Base-by-base conservation (phyloP, 306 rosid species). In the Senna siamea region DNA sequence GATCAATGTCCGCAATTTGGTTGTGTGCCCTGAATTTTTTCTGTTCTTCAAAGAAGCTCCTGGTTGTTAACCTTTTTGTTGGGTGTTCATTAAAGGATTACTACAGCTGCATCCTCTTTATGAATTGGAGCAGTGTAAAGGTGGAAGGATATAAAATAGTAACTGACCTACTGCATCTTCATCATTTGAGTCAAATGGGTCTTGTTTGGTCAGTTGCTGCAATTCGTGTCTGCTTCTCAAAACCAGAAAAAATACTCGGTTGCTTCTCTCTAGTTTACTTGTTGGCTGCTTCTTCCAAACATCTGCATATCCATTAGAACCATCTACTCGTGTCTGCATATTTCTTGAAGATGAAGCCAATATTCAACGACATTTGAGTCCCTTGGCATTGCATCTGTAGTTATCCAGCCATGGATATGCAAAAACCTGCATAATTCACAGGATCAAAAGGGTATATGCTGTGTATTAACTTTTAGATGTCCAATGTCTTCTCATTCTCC, bases 31-130 rank as follows among this genome's bases (percentile, higher is more conserved):
- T 59, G 55, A 79, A 22, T 23, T 79, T 85, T 59, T 77, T 65
- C 74, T 78, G 78, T 77, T 80, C 85, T 76, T 63, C 88, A 46
- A 59, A 66, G 70, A 62, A 81, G 84, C 85, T 75, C 74, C 76
- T 61, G 81, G 76, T 80, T 69, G 60, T 65, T 80, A 75, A 37
- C 51, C 53, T 72, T 79, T 74, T 75, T 76, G 74, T 80, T 80
- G 71, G 81, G 80, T 77, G 81, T 82, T 74, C 80, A 69, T 58
- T 52, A 89, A 82, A 46, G 88, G 66, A 69, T 62, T 56, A 69
- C 64, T 52, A 32, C 59, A 17, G 73, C 23, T 70, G 73, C 76
- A 38, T 79, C 81, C 34, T 67, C 55, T 70, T 68, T 76, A 71
- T 66, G 70, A 66, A 61, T 72, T 79, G 78, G 74, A 53, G 65